Conservation (phyloP, 179 eudicot species). For the Camellia oleifera region DNA sequence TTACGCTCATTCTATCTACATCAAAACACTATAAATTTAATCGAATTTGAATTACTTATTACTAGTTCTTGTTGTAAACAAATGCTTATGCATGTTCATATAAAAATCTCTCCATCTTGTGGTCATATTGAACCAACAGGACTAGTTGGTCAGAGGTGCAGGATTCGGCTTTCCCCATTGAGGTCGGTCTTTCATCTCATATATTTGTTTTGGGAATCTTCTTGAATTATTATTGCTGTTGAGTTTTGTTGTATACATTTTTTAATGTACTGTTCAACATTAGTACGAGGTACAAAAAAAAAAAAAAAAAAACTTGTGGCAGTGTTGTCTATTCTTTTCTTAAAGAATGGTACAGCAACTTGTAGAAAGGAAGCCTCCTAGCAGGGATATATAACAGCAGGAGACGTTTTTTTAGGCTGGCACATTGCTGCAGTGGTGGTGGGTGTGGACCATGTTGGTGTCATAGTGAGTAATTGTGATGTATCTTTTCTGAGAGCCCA, state of each 20-base stretch:
- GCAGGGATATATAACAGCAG: not conserved
- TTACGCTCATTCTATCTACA: too few relatives aligned
- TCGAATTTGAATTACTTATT: not conserved
- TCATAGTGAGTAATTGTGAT: not conserved
- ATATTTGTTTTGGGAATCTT: too few relatives aligned
- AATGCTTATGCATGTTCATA: not conserved
- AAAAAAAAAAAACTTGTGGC: too few relatives aligned
- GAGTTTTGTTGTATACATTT: too few relatives aligned
- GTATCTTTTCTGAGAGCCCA: not conserved
- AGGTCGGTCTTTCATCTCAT: too few relatives aligned
- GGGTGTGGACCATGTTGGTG: not conserved
- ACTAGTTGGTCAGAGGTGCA: too few relatives aligned
- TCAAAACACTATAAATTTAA: not conserved
- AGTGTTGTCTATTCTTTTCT: too few relatives aligned
- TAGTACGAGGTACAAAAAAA: too few relatives aligned
- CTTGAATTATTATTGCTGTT: too few relatives aligned
- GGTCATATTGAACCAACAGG: too few relatives aligned
- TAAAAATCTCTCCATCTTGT: too few relatives aligned
- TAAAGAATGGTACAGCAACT: not conserved
- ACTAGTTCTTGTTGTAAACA: not conserved
- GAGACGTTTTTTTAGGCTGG: slow-evolving; percentile 10
- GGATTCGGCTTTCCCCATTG: too few relatives aligned
- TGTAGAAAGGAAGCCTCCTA: not conserved
- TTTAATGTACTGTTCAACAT: not conserved
- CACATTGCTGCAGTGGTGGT: slow-evolving; percentile 2